Percentiles rank a stretch among this genome's conserved stretches.
These are phyloP conservation scores for Blastomyces silverae DNA, from an alignment of 2,329 filamentous ascomycete species.

Conservation along the genomic window DNA sequence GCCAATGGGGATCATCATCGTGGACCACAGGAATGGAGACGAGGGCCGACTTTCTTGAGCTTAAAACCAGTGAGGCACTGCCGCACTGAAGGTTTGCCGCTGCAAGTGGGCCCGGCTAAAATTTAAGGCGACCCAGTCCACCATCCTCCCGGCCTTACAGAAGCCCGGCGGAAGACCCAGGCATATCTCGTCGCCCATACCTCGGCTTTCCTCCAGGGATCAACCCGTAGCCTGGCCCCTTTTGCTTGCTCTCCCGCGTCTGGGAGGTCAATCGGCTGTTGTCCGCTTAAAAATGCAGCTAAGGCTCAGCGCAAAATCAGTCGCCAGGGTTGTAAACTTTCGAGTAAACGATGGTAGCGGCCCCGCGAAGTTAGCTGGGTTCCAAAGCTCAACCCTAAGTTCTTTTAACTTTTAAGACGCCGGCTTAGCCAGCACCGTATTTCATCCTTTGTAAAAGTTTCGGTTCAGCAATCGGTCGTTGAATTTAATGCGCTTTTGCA, in stretches of 20 bases:
- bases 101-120: slow-evolving; percentile 8
- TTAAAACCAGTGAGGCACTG: slow-evolving; percentile 6
- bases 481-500: slow-evolving; percentile 1
- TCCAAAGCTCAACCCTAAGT: not conserved
- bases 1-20: not conserved
- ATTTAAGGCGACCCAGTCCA: not conserved
- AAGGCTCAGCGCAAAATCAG: not conserved
- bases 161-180: not conserved
- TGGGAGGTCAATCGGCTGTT: not conserved
- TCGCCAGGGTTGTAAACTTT: not conserved
- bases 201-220: slow-evolving; percentile 6
- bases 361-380: slow-evolving; percentile 1
- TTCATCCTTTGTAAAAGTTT: not conserved
- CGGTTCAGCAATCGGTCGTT: not conserved
- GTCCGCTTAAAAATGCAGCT: not conserved
- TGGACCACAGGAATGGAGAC: not conserved
- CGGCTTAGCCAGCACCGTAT: not conserved
- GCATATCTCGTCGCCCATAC: not conserved
- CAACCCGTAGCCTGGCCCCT: not conserved
- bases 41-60: slow-evolving; percentile 7
- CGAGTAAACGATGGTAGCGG: slow-evolving; percentile 8
- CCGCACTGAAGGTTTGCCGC: slow-evolving; percentile 1
- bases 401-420: slow-evolving; percentile 6
- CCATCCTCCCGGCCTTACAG: not conserved
- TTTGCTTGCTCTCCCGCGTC: slow-evolving; percentile 6